Percentiles rank a stretch among this genome's conserved stretches.
These are phyloP conservation scores for Pseudohyphozyma bogoriensis DNA, from an alignment of 768 basidiomycete species.

Conservation along the genomic window DNA sequence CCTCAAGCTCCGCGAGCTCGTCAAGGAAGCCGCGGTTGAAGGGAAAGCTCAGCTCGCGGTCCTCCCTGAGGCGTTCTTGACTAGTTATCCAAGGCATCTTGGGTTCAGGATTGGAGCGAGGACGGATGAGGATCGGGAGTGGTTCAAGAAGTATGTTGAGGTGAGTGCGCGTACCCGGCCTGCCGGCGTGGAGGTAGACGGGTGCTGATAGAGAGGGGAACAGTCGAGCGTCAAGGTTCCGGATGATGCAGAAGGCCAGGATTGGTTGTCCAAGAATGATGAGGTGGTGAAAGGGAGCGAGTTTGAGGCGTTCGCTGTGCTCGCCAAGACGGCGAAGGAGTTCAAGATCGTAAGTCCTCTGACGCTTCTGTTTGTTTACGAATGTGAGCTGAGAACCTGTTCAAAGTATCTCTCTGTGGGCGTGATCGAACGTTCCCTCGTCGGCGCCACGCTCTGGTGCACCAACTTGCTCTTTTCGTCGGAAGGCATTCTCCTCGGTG, in stretches of 20 bases:
- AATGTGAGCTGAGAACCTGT: neutral
- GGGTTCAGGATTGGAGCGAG: conserved; percentile 1
- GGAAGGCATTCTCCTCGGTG: neutral
- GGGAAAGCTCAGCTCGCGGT: conserved; percentile 1
- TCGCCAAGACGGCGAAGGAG: neutral
- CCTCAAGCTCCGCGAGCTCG: neutral
- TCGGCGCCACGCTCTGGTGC: conserved; percentile 7
- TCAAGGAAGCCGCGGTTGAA: neutral
- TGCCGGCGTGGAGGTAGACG: neutral
- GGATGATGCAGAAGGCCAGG: neutral
- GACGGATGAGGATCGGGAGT: neutral
- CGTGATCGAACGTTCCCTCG: conserved; percentile 3
- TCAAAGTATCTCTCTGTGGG: conserved; percentile 1
- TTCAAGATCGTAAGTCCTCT: neutral
- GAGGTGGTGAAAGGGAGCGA: neutral
- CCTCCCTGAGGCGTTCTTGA: conserved; percentile 2
- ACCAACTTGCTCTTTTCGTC: neutral
- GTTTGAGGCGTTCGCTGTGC: neutral
- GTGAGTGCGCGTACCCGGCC: neutral
- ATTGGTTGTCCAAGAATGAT: neutral
- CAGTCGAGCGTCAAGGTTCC: neutral
- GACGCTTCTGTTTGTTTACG: neutral
- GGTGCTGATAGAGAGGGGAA: neutral
- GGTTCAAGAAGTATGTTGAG: neutral
- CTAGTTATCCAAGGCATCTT: neutral